Evolutionary conservation across 192 early-diverging fungal genomes (phyloP).

Genomic region (Backusella liffmaniae): DNA sequence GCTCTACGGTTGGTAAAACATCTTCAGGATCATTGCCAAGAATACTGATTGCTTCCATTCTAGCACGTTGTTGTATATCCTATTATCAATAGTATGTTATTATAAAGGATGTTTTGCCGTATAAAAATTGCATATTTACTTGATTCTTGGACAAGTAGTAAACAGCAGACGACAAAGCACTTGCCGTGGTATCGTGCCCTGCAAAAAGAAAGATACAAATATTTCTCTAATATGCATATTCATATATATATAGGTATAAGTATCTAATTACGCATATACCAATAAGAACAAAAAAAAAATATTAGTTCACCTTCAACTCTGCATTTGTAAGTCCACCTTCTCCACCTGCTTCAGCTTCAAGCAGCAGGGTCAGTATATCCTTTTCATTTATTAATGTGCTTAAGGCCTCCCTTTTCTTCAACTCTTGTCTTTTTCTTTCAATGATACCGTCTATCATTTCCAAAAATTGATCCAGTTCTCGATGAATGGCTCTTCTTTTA

Average conservation of each 20-base stretch:
- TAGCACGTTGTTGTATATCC: slow-evolving; percentile 54
- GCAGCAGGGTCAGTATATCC: slow-evolving; percentile 32
- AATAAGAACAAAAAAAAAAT: background rate
- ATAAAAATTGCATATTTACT: background rate
- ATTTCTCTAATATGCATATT: background rate
- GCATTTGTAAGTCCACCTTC: background rate
- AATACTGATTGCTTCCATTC: slow-evolving; percentile 48
- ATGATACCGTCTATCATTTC: slow-evolving; percentile 8
- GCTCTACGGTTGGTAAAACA: slow-evolving; percentile 47
- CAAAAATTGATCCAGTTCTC: slow-evolving; percentile 5
- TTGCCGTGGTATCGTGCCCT: slow-evolving; percentile 58
- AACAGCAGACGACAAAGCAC: slow-evolving; percentile 45
- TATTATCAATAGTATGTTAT: slow-evolving; percentile 43
- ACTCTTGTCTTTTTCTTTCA: background rate
- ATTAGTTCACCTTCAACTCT: background rate
- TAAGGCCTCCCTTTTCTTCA: background rate
- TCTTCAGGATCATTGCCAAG: slow-evolving; percentile 53
- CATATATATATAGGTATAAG: background rate
- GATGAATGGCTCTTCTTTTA: background rate
- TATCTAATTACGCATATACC: background rate
- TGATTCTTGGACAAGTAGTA: slow-evolving; percentile 49
- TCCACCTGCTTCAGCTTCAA: slow-evolving; percentile 15
- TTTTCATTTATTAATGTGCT: slow-evolving; percentile 13
- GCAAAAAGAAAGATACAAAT: slow-evolving; percentile 51
- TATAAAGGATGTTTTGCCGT: background rate